Evolutionary conservation across 768 basidiomycete species (phyloP), one percentile per base, ranked within the genome.

Genomic region (button mushroom (Agaricus bisporus)): DNA sequence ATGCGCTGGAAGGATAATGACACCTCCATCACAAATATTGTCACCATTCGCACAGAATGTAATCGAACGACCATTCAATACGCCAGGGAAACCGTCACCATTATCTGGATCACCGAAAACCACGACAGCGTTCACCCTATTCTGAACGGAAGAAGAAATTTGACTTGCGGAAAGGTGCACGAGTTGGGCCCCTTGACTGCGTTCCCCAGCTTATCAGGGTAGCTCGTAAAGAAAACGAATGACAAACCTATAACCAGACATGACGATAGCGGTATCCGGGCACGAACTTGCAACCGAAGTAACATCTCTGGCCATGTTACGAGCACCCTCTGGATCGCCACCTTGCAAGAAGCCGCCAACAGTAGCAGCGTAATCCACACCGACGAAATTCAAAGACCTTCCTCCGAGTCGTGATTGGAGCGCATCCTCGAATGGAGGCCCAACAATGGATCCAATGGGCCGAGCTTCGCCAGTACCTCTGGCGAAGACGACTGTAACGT

Each of bases 341-440:
- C 73, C 72, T 25, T 63, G 66, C 25, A 72, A 55, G 60, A 71
- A 74, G 3, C 73, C 71, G 15, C 59, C 61, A 25, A 72, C 57
- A 20, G 51, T 60, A 0, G 73, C 72, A 0, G 71, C 58, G 32
- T 74, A 74, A 46, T 67, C 49, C 18, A 74, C 67, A 12, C 72
- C 72, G 9, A 62, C 58, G 51, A 75, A 73, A 15, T 58, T 65
- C n/a, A 73, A 60, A 0, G 67, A 60, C 55, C 60, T 63, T 1
- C 62, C 56, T 1, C 61, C 66, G 7, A 73, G 53, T 0, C 66
- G 66, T 5, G 53, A 48, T 39, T 58, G 56, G 12, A 74, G 63
- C 0, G 68, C 70, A 0, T 61, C 14, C 41, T 63, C 54, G 61
- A 75, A 67, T 11, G 67, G 68, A 7, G 72, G 72, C 3, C 72